Percentiles rank a stretch among this genome's conserved stretches.
phyloP scores from a whole-genome alignment of 1,284 basidiomycete species.

The Schizophyllum commune region DNA sequence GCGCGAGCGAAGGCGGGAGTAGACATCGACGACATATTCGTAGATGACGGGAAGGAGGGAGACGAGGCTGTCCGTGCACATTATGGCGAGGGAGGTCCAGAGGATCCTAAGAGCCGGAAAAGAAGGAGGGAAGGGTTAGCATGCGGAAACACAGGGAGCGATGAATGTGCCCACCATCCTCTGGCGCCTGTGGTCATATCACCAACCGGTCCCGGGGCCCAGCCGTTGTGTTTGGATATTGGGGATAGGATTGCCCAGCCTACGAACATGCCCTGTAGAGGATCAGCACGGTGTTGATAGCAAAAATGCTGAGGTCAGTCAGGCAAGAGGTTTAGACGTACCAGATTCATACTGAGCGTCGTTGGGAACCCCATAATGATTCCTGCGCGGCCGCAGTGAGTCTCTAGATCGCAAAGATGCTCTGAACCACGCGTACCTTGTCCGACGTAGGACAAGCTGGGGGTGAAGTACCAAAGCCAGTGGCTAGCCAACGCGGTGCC shows the following conservation, averaged over 20 bases:
- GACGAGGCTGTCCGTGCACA: constrained; percentile 86
- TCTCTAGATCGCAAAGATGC: not conserved
- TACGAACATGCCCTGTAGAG: constrained; percentile 64
- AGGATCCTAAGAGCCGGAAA: constrained; percentile 88
- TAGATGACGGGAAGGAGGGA: constrained; percentile 70
- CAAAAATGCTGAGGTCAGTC: too few relatives aligned
- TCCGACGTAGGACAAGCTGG: constrained; percentile 85
- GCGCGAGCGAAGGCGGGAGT: not conserved
- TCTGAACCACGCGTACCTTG: constrained; percentile 47
- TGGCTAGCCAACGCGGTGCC: constrained; percentile 78
- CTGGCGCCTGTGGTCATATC: constrained; percentile 53
- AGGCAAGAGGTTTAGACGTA: too few relatives aligned
- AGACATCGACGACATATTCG: constrained; percentile 27
- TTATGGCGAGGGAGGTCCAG: constrained; percentile 92
- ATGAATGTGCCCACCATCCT: not conserved
- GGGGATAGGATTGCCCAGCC: constrained; percentile 93
- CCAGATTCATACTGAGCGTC: constrained; percentile 87
- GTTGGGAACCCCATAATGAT: constrained; percentile 98
- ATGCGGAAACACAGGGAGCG: not conserved
- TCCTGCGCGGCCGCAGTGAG: constrained; percentile 33
- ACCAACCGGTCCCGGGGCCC: constrained; percentile 86
- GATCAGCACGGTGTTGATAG: too few relatives aligned
- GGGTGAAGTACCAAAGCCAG: constrained; percentile 95
- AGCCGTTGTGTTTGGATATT: constrained; percentile 71
- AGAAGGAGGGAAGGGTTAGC: constrained; percentile 19